phyloP scores from a whole-genome alignment of 148 eudicot genomes.

The Fallopia convolvulus region DNA sequence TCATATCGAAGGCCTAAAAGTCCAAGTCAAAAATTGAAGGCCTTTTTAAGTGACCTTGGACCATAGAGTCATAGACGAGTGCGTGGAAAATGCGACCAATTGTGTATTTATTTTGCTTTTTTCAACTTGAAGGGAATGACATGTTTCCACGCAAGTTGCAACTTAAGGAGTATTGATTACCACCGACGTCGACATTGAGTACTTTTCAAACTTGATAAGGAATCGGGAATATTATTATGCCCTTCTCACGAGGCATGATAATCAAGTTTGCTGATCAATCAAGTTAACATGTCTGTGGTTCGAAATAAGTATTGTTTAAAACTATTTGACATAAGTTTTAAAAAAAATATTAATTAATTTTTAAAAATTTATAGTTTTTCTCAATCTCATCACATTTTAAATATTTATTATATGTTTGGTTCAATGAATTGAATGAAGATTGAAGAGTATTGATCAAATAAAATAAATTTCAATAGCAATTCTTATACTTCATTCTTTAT shows the following conservation, averaged over 20 bases:
- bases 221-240: neutral
- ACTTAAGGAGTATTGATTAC: neutral
- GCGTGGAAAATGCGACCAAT: neutral
- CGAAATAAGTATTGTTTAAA: no score
- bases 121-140: no score
- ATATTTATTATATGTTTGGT: no score
- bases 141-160: neutral
- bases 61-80: neutral
- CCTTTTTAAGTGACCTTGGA: neutral
- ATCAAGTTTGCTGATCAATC: neutral
- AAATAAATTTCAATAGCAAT: no score
- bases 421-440: no score
- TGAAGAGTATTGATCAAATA: no score
- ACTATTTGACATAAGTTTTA: no score
- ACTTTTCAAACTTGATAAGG: slow-evolving; percentile 1
- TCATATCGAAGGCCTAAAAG: neutral
- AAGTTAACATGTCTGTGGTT: no score
- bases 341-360: no score
- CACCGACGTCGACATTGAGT: neutral
- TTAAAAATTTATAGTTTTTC: no score
- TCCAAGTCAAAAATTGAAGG: neutral
- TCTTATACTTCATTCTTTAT: no score
- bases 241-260: neutral
- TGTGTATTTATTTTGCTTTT: neutral
- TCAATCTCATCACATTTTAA: no score